These are phyloP conservation scores for Suillus clintonianus DNA, from an alignment of 768 basidiomycete species.

Conservation along the genomic window DNA sequence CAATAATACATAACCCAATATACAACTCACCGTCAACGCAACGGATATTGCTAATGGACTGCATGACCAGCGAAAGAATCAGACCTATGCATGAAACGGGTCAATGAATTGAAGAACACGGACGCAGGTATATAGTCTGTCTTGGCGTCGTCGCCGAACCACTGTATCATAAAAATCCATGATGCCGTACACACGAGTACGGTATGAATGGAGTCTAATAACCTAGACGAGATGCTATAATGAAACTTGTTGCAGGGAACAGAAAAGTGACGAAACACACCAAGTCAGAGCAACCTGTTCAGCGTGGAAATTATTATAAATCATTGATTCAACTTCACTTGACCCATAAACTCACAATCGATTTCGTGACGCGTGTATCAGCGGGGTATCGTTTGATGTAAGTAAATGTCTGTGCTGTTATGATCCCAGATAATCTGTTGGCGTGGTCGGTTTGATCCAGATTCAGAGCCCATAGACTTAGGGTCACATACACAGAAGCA, in stretches of 20 bases:
- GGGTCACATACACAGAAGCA: conserved; percentile 24
- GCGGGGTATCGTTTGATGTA: conserved; percentile 31
- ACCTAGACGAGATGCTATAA: conserved; percentile 12
- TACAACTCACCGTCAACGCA: conserved; percentile 28
- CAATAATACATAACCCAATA: not conserved
- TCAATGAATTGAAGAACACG: not conserved
- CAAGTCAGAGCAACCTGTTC: conserved; percentile 26
- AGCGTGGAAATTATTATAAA: not conserved
- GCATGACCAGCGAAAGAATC: not conserved
- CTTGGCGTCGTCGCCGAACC: conserved; percentile 39
- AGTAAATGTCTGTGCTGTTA: conserved; percentile 26
- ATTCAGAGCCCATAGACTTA: not conserved
- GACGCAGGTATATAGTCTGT: conserved; percentile 50
- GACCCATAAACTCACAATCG: conserved; percentile 19
- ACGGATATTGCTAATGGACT: conserved; percentile 23
- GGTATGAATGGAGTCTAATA: conserved; percentile 43
- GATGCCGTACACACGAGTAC: conserved; percentile 40
- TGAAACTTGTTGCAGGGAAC: not conserved
- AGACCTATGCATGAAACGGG: not conserved
- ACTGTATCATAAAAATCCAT: conserved; percentile 44
- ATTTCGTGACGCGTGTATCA: conserved; percentile 21
- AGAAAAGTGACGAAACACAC: conserved; percentile 10
- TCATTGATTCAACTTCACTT: no score
- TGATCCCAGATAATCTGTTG: conserved; percentile 28
- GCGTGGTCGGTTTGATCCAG: not conserved